phyloP scores from a whole-genome alignment of 202 grass and related monocot genomes.

The Carex sylvatica region DNA sequence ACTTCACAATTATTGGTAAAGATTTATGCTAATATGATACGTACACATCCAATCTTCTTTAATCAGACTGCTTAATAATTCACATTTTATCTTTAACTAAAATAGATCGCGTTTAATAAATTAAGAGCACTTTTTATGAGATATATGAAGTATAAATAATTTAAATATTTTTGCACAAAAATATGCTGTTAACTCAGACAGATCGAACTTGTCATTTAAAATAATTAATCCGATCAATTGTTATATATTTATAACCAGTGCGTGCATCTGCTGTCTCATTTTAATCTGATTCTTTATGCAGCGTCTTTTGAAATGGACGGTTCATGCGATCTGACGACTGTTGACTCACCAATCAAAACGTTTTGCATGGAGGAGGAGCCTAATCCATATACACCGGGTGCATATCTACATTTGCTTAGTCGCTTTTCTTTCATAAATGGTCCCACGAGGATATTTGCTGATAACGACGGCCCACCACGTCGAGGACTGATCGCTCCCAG shows the following conservation, averaged over 20 bases:
- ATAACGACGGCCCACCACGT: constrained; percentile 3
- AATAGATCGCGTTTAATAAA: too few relatives aligned
- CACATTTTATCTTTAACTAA: too few relatives aligned
- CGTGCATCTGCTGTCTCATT: background rate
- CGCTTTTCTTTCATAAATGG: background rate
- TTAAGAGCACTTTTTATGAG: too few relatives aligned
- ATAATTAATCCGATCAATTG: background rate
- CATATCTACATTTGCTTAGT: background rate
- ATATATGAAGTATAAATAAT: too few relatives aligned
- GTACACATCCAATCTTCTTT: too few relatives aligned
- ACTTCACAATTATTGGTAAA: too few relatives aligned
- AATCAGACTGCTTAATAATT: too few relatives aligned
- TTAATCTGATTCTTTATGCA: background rate
- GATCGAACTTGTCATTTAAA: background rate
- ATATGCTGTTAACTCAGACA: background rate
- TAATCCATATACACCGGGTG: background rate
- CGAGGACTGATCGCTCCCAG: background rate
- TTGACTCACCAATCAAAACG: background rate
- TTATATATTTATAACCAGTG: background rate
- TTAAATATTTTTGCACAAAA: too few relatives aligned
- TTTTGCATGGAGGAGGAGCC: too few relatives aligned
- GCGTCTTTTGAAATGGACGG: background rate
- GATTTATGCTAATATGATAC: too few relatives aligned
- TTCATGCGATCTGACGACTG: background rate
- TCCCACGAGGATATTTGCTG: constrained; percentile 12